Evolutionary conservation across 495 filamentous ascomycete genomes (phyloP).

Genomic region (Tetracladium setigerum): DNA sequence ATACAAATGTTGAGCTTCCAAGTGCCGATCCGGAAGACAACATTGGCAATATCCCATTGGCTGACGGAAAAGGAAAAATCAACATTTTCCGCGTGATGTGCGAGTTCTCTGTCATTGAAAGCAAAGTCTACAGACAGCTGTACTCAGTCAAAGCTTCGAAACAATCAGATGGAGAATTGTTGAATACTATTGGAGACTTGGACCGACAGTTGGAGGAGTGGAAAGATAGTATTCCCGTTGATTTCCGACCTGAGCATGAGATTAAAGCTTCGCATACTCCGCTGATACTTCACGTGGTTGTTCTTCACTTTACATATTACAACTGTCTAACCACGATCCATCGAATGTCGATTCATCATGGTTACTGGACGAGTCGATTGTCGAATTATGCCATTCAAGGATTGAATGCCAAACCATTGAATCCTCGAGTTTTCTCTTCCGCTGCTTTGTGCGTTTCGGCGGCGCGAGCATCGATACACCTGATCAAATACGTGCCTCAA

Average conservation of each 20-base stretch:
- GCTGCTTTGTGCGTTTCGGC: slow-evolving; percentile 87
- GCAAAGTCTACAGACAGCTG: slow-evolving; percentile 86
- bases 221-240: slow-evolving; percentile 91
- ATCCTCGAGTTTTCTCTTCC: slow-evolving; percentile 90
- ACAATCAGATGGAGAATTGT: slow-evolving; percentile 84
- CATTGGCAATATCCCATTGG: slow-evolving; percentile 85
- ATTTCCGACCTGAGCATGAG: slow-evolving; percentile 91
- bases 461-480: slow-evolving; percentile 83
- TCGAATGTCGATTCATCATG: slow-evolving; percentile 96
- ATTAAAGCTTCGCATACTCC: slow-evolving; percentile 86
- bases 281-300: slow-evolving; percentile 83
- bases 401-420: slow-evolving; percentile 80
- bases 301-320: slow-evolving; percentile 94
- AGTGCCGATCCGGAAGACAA: slow-evolving; percentile 86
- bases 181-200: slow-evolving; percentile 94
- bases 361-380: slow-evolving; percentile 93
- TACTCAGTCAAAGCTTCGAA: slow-evolving; percentile 90
- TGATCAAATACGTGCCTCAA: slow-evolving; percentile 93
- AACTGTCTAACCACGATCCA: slow-evolving; percentile 97
- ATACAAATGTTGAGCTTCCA: slow-evolving; percentile 95
- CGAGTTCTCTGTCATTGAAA: slow-evolving; percentile 83
- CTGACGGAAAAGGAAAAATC: slow-evolving; percentile 84
- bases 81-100: slow-evolving; percentile 92
- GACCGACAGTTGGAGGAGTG: slow-evolving; percentile 90
- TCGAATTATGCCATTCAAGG: slow-evolving; percentile 95